Percentiles rank a stretch among this genome's conserved stretches.
Conservation (phyloP, 257 asterid genomes). For the Jacaranda copaia region DNA sequence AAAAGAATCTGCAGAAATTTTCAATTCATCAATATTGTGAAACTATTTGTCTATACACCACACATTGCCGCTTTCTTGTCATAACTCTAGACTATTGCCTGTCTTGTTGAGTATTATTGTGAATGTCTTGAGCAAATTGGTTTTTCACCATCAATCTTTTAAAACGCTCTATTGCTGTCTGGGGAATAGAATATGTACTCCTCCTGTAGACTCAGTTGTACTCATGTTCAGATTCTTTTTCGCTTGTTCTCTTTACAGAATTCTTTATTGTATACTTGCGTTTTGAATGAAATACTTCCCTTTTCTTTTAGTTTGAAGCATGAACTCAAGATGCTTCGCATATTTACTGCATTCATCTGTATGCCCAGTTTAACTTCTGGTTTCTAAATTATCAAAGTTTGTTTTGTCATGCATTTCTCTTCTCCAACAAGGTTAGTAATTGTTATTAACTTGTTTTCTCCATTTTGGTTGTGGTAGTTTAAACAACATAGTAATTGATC, state of each 20-base stretch:
- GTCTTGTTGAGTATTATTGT: not conserved
- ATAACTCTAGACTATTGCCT: not conserved
- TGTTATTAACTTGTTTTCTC: constrained; percentile 2
- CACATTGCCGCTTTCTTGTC: not conserved
- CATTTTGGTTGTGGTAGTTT: constrained; percentile 44
- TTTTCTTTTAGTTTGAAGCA: not conserved
- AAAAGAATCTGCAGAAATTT: not conserved
- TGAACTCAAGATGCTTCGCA: not conserved
- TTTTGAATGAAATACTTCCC: not conserved
- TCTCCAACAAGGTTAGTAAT: not conserved
- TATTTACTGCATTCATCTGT: not conserved
- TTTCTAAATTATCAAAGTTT: not conserved
- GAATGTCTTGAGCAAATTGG: not conserved
- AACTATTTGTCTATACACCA: not conserved
- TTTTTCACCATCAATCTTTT: not conserved
- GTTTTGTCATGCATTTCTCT: not conserved
- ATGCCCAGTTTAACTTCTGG: not conserved
- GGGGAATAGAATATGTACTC: not conserved
- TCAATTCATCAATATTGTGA: not conserved
- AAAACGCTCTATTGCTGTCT: not conserved
- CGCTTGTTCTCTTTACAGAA: not conserved
- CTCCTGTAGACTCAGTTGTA: not conserved
- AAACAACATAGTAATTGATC: constrained; percentile 37
- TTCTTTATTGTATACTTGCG: not conserved
- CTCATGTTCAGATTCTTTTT: not conserved